phyloP scores from a whole-genome alignment of 73 alveolate species.

The Paramecium sexaurelia region DNA sequence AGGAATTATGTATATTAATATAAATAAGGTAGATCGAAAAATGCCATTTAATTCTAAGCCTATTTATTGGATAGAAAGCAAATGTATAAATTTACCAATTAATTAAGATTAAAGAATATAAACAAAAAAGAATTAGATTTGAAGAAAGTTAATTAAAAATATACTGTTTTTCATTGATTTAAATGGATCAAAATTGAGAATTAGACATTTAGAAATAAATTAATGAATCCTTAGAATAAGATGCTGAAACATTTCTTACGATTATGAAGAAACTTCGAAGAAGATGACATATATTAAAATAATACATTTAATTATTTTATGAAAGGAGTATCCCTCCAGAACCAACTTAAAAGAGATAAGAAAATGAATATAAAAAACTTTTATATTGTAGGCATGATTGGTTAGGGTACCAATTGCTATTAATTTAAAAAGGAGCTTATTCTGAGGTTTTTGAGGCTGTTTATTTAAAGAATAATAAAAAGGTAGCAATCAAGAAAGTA shows the following conservation, averaged over 20 bases:
- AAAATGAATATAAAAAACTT: neutral
- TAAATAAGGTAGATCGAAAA: neutral
- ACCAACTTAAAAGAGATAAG: neutral
- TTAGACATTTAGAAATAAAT: neutral
- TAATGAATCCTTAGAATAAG: neutral
- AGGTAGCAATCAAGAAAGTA: conserved; percentile 22
- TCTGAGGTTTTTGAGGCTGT: conserved; percentile 48
- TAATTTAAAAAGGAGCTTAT: neutral
- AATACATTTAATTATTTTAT: neutral
- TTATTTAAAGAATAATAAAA: conserved; percentile 14
- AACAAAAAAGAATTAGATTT: neutral
- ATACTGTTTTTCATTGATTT: neutral
- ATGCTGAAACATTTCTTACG: neutral
- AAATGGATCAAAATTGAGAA: conserved; percentile 1
- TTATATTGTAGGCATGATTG: conserved; percentile 24
- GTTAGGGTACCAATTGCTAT: neutral
- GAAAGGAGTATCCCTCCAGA: neutral
- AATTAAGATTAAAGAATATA: neutral
- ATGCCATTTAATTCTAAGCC: neutral
- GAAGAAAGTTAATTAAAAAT: neutral
- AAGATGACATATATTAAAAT: conserved; percentile 17
- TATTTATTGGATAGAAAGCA: neutral
- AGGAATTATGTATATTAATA: neutral
- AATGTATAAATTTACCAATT: neutral
- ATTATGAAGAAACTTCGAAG: neutral